phyloP scores from a whole-genome alignment of 768 basidiomycete genomes.

The Mycena rosella region DNA sequence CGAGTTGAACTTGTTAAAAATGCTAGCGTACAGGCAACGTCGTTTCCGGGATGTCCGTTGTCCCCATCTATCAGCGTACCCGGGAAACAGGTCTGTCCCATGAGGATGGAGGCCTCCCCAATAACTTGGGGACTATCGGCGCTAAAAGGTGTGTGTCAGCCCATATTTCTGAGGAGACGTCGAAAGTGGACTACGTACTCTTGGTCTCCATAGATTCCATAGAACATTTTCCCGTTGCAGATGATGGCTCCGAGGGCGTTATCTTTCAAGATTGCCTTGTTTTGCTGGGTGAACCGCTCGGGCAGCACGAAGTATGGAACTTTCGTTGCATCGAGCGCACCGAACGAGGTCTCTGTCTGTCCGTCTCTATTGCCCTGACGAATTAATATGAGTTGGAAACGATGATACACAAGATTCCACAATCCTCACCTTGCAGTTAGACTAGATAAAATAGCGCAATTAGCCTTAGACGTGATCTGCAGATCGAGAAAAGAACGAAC shows the following conservation, averaged over 20 bases:
- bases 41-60: constrained; percentile 37
- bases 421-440: constrained; percentile 28
- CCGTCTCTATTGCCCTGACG: constrained; percentile 39
- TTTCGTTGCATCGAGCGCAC: constrained; percentile 39
- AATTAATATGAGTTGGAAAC: neutral
- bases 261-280: constrained; percentile 24
- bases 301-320: constrained; percentile 44
- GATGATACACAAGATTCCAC: neutral
- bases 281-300: constrained; percentile 33
- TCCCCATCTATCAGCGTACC: constrained; percentile 34
- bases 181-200: constrained; percentile 33
- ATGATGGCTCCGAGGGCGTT: constrained; percentile 44
- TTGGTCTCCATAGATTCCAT: constrained; percentile 44
- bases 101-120: constrained; percentile 43
- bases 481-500: constrained; percentile 32
- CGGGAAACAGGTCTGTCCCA: constrained; percentile 44
- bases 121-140: constrained; percentile 42
- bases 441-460: constrained; percentile 7
- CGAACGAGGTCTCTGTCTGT: constrained; percentile 41
- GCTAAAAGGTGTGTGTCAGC: constrained; percentile 15
- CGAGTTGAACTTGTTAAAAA: neutral
- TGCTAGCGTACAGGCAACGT: constrained; percentile 40
- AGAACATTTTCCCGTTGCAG: constrained; percentile 44
- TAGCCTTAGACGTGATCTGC: neutral
- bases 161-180: neutral